Evolutionary conservation across 257 asterid species (phyloP).

Genomic region (Solanum megistacrolobum): DNA sequence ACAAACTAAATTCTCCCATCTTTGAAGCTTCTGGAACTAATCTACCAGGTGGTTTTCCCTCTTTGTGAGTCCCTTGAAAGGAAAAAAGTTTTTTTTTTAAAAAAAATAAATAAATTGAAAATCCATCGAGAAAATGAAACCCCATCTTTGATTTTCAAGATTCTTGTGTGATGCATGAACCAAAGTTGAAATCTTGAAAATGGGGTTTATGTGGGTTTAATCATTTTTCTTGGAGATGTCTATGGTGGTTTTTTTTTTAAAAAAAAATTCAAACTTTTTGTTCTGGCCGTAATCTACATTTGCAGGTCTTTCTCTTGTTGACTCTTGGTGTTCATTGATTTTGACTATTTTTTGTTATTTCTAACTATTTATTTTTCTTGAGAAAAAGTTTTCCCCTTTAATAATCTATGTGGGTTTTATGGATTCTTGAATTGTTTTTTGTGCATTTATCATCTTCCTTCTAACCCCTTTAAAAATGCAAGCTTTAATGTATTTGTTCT

Average conservation of each 20-base stretch:
- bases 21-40: slow-evolving; percentile 22
- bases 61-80: not conserved
- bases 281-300: not conserved
- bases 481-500: slow-evolving; percentile 3
- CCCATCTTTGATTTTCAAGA: not conserved
- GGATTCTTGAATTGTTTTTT: not conserved
- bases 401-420: not conserved
- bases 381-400: not conserved
- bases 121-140: not conserved
- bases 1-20: not conserved
- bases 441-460: not conserved
- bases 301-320: not conserved
- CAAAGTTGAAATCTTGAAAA: not conserved
- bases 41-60: slow-evolving; percentile 30
- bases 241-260: not conserved
- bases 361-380: not conserved
- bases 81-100: not conserved
- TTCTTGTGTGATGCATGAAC: not conserved
- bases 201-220: not conserved
- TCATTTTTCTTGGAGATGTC: not conserved
- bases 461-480: not conserved
- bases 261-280: not conserved
- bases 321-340: slow-evolving; percentile 11
- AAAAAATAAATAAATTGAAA: not conserved
- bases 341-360: slow-evolving; percentile 1